Evolutionary conservation across 2,329 filamentous ascomycete species (phyloP).

Genomic region (Aureobasidium namibiae): DNA sequence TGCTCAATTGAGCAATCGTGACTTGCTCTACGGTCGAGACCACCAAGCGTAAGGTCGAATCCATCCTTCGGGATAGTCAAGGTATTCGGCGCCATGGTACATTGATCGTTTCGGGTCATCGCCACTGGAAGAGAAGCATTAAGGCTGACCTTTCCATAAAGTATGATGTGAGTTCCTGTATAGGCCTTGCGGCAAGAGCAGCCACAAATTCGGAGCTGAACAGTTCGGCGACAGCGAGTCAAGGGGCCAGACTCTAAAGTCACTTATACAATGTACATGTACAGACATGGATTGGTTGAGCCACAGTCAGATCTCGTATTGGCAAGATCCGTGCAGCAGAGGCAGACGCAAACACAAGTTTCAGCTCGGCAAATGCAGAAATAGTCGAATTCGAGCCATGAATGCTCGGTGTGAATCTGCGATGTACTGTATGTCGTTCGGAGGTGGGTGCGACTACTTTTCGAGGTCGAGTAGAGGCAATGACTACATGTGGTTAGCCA

Average conservation of each 20-base stretch:
- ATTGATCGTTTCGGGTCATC: background rate
- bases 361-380: background rate
- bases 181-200: background rate
- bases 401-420: background rate
- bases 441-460: background rate
- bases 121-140: background rate
- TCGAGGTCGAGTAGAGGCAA: background rate
- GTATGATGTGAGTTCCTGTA: background rate
- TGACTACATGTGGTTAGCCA: background rate
- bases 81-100: background rate
- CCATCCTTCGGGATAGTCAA: background rate
- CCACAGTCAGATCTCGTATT: background rate
- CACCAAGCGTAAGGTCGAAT: background rate
- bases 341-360: background rate
- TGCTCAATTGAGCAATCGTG: background rate
- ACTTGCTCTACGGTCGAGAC: background rate
- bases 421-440: too few relatives aligned
- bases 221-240: background rate
- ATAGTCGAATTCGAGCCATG: too few relatives aligned
- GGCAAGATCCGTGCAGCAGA: background rate
- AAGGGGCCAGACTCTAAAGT: background rate
- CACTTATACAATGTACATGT: background rate
- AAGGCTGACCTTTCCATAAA: background rate
- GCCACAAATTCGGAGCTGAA: background rate
- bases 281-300: background rate